phyloP scores from a whole-genome alignment of 2,329 filamentous ascomycete species.

The Penicillium sp. region DNA sequence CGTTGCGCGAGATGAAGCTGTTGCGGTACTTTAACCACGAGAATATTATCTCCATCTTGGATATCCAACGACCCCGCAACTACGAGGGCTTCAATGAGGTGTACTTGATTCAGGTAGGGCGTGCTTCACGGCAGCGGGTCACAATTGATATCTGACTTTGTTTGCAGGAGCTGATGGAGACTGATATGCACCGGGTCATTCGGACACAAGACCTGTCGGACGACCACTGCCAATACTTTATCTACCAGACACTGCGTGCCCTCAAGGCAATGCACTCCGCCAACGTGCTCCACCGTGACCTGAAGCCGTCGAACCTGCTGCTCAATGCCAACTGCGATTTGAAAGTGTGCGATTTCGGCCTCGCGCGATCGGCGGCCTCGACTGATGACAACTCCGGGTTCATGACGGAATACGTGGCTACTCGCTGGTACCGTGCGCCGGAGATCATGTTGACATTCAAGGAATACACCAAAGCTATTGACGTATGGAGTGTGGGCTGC shows the following conservation, averaged over 20 bases:
- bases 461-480: constrained; percentile 99
- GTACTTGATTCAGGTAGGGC: constrained; percentile 75
- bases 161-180: constrained; percentile 87
- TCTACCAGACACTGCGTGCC: constrained; percentile 96
- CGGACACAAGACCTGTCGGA: constrained; percentile 97
- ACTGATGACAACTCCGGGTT: constrained; percentile 99
- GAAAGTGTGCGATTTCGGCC: constrained; percentile 97
- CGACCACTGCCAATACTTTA: constrained; percentile 99
- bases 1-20: constrained; percentile 98
- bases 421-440: constrained; percentile 96
- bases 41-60: constrained; percentile 99
- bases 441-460: constrained; percentile 99
- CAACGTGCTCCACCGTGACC: constrained; percentile 93
- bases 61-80: constrained; percentile 96
- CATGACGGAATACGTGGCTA: constrained; percentile 99
- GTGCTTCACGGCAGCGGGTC: no score
- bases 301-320: constrained; percentile 95
- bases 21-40: constrained; percentile 99
- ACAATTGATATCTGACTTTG: no score
- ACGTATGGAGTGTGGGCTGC: constrained; percentile 98
- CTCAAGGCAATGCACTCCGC: constrained; percentile 99
- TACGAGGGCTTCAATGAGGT: constrained; percentile 97
- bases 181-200: constrained; percentile 98
- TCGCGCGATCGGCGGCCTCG: constrained; percentile 90
- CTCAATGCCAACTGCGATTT: constrained; percentile 98